A percentile compares a stretch with the other conserved stretches of the same genome.
Evolutionary conservation across 345 rosid species (phyloP).

Genomic region (Durio zibethinus): DNA sequence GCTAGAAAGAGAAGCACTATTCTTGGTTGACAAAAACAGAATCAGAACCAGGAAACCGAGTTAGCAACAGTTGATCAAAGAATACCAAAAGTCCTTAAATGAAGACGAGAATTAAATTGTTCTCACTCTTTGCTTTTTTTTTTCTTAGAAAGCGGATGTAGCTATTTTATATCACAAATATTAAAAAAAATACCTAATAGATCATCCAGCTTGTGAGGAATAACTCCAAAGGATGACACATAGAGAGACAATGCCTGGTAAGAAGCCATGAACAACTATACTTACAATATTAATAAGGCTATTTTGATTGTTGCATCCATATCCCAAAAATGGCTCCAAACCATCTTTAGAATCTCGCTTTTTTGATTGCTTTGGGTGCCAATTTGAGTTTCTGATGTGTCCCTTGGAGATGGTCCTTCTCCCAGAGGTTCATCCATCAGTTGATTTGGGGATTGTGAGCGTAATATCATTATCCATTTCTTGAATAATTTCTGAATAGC

Average conservation of each 20-base stretch:
- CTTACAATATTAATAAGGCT: constrained; percentile 77
- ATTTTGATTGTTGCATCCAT: constrained; percentile 71
- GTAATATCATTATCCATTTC: constrained; percentile 70
- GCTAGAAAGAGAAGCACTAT: background rate
- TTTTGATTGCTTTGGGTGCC: constrained; percentile 30
- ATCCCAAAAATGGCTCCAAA: constrained; percentile 56
- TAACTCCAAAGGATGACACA: background rate
- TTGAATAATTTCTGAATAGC: constrained; percentile 74
- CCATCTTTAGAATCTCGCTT: constrained; percentile 36
- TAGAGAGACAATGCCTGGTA: background rate
- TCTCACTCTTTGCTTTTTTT: background rate
- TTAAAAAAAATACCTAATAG: background rate
- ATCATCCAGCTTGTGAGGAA: background rate
- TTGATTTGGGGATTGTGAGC: constrained; percentile 51
- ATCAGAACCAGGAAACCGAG: background rate
- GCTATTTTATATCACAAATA: background rate
- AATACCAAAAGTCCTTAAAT: background rate
- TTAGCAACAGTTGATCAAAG: background rate
- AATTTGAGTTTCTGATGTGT: constrained; percentile 26
- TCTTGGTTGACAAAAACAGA: background rate
- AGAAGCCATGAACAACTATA: constrained; percentile 19
- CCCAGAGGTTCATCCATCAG: constrained; percentile 48
- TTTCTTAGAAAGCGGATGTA: background rate
- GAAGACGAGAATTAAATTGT: background rate
- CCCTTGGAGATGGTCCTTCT: constrained; percentile 42